phyloP scores from a whole-genome alignment of 345 rosid species.

The Jatropha curcas region DNA sequence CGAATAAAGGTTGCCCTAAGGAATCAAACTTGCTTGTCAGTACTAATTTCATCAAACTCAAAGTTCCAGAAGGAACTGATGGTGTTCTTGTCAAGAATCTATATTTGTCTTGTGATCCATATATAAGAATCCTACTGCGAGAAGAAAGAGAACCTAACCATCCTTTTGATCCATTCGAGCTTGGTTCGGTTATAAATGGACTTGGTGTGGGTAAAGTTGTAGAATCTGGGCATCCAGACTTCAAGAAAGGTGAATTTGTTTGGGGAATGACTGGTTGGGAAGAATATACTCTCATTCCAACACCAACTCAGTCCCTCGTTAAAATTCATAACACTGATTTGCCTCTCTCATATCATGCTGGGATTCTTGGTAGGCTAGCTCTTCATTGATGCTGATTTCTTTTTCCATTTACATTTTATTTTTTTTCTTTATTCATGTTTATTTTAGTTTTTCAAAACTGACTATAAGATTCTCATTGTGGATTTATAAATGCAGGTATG shows the following conservation, averaged over 20 bases:
- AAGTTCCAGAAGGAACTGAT: background rate
- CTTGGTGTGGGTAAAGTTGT: constrained; percentile 60
- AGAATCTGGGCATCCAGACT: constrained; percentile 53
- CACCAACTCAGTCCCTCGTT: background rate
- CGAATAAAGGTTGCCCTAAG: background rate
- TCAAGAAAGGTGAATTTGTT: constrained; percentile 51
- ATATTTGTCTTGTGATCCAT: constrained; percentile 7
- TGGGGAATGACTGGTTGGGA: constrained; percentile 69
- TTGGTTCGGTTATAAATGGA: constrained; percentile 22
- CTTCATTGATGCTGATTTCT: too few species aligned
- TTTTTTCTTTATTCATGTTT: too few species aligned
- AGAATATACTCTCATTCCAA: constrained; percentile 41
- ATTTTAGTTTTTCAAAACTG: too few species aligned
- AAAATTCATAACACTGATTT: background rate
- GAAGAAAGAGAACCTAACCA: too few species aligned
- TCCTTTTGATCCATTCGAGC: too few species aligned
- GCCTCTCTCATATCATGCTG: background rate
- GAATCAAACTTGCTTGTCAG: background rate
- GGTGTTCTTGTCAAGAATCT: constrained; percentile 10
- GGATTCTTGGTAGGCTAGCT: background rate
- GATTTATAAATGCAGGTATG: background rate
- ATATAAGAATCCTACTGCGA: background rate
- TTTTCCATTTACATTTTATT: too few species aligned
- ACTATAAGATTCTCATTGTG: background rate
- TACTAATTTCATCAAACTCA: background rate